A percentile compares a stretch with the other conserved stretches of the same genome.
These are phyloP conservation scores for Neonectria sp. DNA, from an alignment of 2,329 filamentous ascomycete genomes.

Conservation along the genomic window DNA sequence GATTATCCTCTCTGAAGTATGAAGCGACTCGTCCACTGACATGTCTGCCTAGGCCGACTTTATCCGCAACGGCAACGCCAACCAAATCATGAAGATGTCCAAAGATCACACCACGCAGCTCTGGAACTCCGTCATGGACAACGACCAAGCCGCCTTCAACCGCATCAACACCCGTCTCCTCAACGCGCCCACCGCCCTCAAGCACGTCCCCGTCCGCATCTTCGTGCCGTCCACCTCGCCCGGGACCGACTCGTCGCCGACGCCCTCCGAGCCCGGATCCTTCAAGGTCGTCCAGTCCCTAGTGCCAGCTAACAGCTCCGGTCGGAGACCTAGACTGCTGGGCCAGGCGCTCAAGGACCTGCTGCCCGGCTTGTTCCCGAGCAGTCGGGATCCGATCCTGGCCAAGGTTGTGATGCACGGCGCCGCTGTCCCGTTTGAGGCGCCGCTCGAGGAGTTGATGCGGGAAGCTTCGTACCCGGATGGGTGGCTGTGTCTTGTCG, in stretches of 20 bases:
- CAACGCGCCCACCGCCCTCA: constrained; percentile 80
- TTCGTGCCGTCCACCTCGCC: constrained; percentile 81
- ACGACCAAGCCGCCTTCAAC: constrained; percentile 81
- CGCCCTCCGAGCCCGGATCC: constrained; percentile 59
- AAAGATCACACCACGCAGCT: constrained; percentile 87
- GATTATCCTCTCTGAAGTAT: background rate
- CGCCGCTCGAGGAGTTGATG: constrained; percentile 87
- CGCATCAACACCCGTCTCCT: constrained; percentile 84
- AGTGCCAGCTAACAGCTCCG: constrained; percentile 65
- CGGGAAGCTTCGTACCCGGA: constrained; percentile 89
- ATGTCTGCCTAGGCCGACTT: constrained; percentile 77
- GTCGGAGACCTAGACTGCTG: constrained; percentile 66
- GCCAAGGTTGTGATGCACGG: constrained; percentile 91
- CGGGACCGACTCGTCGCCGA: constrained; percentile 50
- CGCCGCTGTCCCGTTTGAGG: constrained; percentile 83
- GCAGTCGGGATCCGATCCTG: constrained; percentile 85
- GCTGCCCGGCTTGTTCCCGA: constrained; percentile 89
- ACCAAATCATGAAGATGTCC: constrained; percentile 90
- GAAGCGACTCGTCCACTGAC: constrained; percentile 6
- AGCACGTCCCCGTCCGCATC: constrained; percentile 88
- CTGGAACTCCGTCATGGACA: constrained; percentile 85
- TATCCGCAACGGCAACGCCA: constrained; percentile 87
- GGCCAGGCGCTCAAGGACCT: constrained; percentile 83
- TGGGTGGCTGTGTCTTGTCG: constrained; percentile 89
- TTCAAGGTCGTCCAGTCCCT: constrained; percentile 85